Evolutionary conservation across 192 early-diverging fungal species (phyloP).

Genomic region (Thamnidium elegans): DNA sequence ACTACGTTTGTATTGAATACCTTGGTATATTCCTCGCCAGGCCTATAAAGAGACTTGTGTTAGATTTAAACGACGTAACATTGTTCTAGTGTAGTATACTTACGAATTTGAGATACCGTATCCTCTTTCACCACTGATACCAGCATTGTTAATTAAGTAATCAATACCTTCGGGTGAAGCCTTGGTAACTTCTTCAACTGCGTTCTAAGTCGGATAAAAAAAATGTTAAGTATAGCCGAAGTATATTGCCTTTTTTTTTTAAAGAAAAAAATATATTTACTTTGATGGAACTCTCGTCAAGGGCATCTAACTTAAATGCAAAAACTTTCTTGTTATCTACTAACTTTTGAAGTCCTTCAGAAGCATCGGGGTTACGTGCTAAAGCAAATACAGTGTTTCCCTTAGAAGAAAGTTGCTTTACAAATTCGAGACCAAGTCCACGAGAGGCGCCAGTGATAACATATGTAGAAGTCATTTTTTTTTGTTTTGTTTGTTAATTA

Average conservation of each 20-base stretch:
- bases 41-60: not conserved
- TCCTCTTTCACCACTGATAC: not conserved
- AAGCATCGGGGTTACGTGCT: constrained; percentile 19
- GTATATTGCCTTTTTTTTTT: not conserved
- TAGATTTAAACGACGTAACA: not conserved
- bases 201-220: constrained; percentile 4
- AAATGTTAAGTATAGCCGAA: not conserved
- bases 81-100: not conserved
- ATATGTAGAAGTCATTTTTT: constrained; percentile 15
- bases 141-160: constrained; percentile 37
- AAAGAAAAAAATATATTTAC: constrained; percentile 5
- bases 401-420: constrained; percentile 11
- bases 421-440: constrained; percentile 35
- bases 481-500: not conserved
- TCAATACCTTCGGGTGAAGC: constrained; percentile 31
- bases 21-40: not conserved
- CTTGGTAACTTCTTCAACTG: constrained; percentile 16
- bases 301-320: constrained; percentile 21
- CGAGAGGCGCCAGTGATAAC: constrained; percentile 34
- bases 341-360: constrained; percentile 13
- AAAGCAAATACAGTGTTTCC: constrained; percentile 28
- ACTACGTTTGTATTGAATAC: constrained; percentile 35
- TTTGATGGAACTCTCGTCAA: constrained; percentile 12
- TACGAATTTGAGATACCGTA: constrained; percentile 1
- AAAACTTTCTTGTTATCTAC: constrained; percentile 28